Evolutionary conservation across 225 moss, liverwort and hornwort species (phyloP).

Genomic region (Polytrichum formosum): DNA sequence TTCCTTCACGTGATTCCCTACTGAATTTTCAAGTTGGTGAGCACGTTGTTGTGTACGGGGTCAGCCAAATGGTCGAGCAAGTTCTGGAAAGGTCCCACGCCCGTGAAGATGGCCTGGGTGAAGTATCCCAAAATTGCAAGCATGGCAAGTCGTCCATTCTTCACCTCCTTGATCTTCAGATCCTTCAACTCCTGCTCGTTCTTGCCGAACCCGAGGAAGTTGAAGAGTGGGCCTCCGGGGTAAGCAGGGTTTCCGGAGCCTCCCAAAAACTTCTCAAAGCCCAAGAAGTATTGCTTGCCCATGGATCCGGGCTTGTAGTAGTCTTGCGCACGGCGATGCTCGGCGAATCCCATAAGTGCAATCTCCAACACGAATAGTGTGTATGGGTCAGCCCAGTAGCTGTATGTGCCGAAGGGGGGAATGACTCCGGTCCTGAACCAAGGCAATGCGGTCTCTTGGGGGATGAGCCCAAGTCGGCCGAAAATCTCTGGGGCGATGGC

Average conservation of each 20-base stretch:
- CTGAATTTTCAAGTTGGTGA: slow-evolving; percentile 82
- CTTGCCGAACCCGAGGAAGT: slow-evolving; percentile 76
- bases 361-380: slow-evolving; percentile 86
- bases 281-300: slow-evolving; percentile 98
- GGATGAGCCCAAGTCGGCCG: slow-evolving; percentile 67
- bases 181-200: slow-evolving; percentile 53
- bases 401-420: slow-evolving; percentile 64
- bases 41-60: slow-evolving; percentile 76
- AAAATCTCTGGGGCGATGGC: slow-evolving; percentile 84
- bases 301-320: slow-evolving; percentile 97
- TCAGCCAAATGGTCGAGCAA: slow-evolving; percentile 80
- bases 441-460: slow-evolving; percentile 65
- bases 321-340: slow-evolving; percentile 95
- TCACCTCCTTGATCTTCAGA: slow-evolving; percentile 87
- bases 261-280: slow-evolving; percentile 79
- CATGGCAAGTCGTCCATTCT: slow-evolving; percentile 97
- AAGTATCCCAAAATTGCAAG: slow-evolving; percentile 75
- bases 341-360: slow-evolving; percentile 82
- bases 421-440: slow-evolving; percentile 83
- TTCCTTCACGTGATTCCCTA: slow-evolving; percentile 12
- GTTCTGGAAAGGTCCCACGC: slow-evolving; percentile 97
- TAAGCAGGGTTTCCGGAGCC: slow-evolving; percentile 83
- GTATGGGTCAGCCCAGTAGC: slow-evolving; percentile 92
- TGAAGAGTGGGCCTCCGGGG: slow-evolving; percentile 86
- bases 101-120: slow-evolving; percentile 84